Conservation (phyloP, 345 rosid genomes). For the Eucalyptus camaldulensis region DNA sequence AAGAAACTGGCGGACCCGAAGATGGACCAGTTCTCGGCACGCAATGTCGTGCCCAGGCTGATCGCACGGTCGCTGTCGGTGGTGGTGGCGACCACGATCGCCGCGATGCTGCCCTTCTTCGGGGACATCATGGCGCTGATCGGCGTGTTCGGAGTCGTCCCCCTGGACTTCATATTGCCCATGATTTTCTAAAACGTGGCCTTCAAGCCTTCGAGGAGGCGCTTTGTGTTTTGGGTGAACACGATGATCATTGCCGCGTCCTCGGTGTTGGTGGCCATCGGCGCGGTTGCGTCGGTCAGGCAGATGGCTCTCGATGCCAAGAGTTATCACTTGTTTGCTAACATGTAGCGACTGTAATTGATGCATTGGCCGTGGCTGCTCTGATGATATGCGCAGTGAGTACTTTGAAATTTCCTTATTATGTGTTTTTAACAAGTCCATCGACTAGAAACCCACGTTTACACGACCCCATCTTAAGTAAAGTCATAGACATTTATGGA, state of each 20-base stretch:
- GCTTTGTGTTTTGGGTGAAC: conserved; percentile 24
- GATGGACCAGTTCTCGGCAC: conserved; percentile 18
- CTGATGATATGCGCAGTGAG: not conserved
- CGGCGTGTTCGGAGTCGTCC: conserved; percentile 37
- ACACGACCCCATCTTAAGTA: not conserved
- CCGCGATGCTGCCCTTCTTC: conserved; percentile 46
- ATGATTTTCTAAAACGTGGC: conserved; percentile 29
- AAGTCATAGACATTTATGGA: not conserved
- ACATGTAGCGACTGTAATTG: not conserved
- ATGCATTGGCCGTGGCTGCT: no score
- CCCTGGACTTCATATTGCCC: conserved; percentile 33
- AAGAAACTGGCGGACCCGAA: conserved; percentile 21
- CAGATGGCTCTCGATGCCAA: conserved; percentile 38
- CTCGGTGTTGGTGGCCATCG: conserved; percentile 8
- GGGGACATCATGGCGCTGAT: conserved; percentile 37
- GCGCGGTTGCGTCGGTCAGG: conserved; percentile 25
- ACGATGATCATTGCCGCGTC: conserved; percentile 14
- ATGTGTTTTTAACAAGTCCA: not conserved
- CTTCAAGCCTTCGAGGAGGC: conserved; percentile 27
- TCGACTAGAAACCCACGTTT: not conserved
- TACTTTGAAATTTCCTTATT: not conserved
- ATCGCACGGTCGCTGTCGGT: conserved; percentile 19
- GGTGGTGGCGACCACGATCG: conserved; percentile 6
- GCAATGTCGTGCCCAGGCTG: conserved; percentile 26
- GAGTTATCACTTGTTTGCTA: conserved; percentile 22